A percentile compares a stretch with the other conserved stretches of the same genome.
These are phyloP conservation scores for Arthrobotrys entomopaga DNA, from an alignment of 2,329 filamentous ascomycete genomes.

Conservation along the genomic window DNA sequence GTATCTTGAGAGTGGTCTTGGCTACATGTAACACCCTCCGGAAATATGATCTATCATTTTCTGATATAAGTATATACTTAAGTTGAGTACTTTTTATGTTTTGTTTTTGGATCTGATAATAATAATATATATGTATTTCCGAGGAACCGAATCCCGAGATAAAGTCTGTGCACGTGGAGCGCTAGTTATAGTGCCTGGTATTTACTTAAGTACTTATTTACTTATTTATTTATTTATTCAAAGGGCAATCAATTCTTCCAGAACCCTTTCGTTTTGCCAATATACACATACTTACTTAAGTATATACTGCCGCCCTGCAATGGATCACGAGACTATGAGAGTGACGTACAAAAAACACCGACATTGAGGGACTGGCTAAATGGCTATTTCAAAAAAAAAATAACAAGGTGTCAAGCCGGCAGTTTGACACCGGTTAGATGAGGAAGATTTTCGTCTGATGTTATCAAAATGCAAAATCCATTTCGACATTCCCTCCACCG, in stretches of 20 bases:
- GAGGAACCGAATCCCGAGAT: constrained; percentile 7
- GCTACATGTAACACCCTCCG: neutral
- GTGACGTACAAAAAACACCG: constrained; percentile 5
- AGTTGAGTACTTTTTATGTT: too few relatives aligned
- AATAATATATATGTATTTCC: too few relatives aligned
- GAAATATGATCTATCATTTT: constrained; percentile 31
- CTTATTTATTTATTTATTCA: too few relatives aligned
- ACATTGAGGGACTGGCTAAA: too few relatives aligned
- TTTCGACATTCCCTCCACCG: neutral
- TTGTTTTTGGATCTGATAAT: too few relatives aligned
- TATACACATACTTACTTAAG: too few relatives aligned
- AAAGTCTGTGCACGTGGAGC: constrained; percentile 24
- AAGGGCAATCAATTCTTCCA: constrained; percentile 8
- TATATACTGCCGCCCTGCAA: neutral
- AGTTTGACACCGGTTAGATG: neutral
- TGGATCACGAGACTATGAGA: constrained; percentile 25
- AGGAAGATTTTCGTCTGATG: constrained; percentile 31
- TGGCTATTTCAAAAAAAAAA: too few relatives aligned
- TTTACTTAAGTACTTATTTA: too few relatives aligned
- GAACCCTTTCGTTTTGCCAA: constrained; percentile 5
- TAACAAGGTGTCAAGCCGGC: neutral
- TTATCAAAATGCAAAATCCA: neutral
- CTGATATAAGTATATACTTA: neutral
- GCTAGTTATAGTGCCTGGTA: constrained; percentile 46
- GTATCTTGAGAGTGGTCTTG: too few relatives aligned